Conservation (phyloP, 805 yeast genomes). For the Metschnikowia santaceciliae region DNA sequence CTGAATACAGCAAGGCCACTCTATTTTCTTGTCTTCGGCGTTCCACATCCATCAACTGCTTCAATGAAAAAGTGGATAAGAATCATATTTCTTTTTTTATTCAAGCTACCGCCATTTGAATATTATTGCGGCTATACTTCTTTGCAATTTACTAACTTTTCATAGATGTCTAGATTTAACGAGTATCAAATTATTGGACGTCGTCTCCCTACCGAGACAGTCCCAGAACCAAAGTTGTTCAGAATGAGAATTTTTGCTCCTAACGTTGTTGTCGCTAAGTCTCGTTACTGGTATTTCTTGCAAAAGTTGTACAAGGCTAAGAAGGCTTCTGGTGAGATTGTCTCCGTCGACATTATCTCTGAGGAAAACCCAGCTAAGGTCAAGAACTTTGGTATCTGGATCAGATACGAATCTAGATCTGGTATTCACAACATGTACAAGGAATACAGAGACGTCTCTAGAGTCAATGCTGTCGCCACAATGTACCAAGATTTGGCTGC, state of each 20-base stretch:
- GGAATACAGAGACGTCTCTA: conserved; percentile 99
- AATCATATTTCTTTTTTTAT: background rate
- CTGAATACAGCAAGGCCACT: background rate
- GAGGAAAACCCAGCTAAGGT: conserved; percentile 99
- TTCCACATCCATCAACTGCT: background rate
- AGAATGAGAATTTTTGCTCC: conserved; percentile 99
- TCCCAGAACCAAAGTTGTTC: conserved; percentile 99
- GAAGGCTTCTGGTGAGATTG: conserved; percentile 99
- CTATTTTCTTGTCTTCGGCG: background rate
- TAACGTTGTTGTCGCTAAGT: conserved; percentile 98
- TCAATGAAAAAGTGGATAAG: background rate
- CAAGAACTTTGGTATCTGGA: conserved; percentile 99
- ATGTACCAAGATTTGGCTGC: conserved; percentile 99
- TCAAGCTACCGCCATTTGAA: background rate
- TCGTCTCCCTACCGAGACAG: conserved; percentile 98
- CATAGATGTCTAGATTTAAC: conserved; percentile 86
- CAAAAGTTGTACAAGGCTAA: conserved; percentile 99
- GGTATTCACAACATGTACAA: conserved; percentile 99
- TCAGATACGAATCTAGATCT: conserved; percentile 99
- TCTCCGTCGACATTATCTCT: conserved; percentile 82
- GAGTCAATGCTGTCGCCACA: conserved; percentile 97
- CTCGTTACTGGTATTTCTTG: conserved; percentile 99
- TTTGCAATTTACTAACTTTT: conserved; percentile 13
- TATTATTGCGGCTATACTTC: background rate
- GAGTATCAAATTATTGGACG: conserved; percentile 99